These are phyloP conservation scores for Bolboschoenoplectus hybrid DNA, from an alignment of 202 grass and related monocot genomes.

Conservation along the genomic window DNA sequence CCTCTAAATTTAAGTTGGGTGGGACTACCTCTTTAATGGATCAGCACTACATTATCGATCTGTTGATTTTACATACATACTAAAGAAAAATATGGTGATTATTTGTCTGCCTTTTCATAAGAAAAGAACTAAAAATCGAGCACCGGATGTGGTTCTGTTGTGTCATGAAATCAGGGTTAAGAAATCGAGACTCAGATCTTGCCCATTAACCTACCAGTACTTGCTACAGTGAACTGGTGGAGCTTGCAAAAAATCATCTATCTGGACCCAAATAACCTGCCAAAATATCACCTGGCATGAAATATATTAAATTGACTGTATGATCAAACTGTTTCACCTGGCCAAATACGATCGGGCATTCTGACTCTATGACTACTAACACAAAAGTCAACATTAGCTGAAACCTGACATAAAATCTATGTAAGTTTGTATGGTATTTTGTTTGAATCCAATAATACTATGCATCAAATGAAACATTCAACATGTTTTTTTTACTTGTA, in stretches of 20 bases:
- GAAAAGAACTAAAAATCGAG: background rate
- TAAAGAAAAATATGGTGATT: background rate
- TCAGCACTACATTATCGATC: background rate
- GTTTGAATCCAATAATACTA: background rate
- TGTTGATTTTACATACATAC: background rate
- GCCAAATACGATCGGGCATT: background rate
- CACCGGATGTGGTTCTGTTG: background rate
- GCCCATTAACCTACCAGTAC: background rate
- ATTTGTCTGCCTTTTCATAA: constrained; percentile 15
- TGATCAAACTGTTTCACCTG: background rate
- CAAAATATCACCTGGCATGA: background rate
- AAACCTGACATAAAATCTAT: background rate
- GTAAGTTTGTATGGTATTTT: background rate
- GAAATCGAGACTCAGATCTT: background rate
- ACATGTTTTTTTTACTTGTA: constrained; percentile 41
- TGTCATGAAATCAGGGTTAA: background rate
- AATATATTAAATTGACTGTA: background rate
- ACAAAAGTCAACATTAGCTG: background rate
- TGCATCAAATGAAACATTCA: constrained; percentile 30
- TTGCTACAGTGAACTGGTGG: background rate
- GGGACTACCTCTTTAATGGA: background rate
- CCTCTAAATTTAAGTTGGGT: background rate
- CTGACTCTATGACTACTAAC: background rate
- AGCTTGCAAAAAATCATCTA: background rate
- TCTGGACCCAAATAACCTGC: background rate